Evolutionary conservation across 2,329 filamentous ascomycete species (phyloP).

Genomic region (Botrytis squamosa): DNA sequence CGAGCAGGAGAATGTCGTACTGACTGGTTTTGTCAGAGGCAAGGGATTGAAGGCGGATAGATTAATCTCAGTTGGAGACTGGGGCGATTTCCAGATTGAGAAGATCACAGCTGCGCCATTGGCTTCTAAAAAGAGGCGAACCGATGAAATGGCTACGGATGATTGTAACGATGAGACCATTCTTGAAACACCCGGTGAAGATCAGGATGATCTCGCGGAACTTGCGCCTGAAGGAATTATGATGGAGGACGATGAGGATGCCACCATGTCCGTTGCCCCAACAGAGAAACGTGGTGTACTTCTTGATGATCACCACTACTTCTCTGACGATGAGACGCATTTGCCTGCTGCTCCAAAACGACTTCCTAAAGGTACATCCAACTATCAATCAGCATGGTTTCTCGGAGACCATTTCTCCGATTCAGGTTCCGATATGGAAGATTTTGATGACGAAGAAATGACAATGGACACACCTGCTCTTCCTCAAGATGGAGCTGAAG

Average conservation of each 20-base stretch:
- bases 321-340: conserved; percentile 79
- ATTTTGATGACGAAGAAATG: conserved; percentile 62
- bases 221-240: conserved; percentile 82
- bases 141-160: conserved; percentile 68
- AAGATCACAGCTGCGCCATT: conserved; percentile 80
- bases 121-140: conserved; percentile 58
- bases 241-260: conserved; percentile 66
- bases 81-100: conserved; percentile 89
- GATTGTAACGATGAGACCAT: conserved; percentile 53
- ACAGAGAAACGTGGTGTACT: conserved; percentile 79
- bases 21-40: conserved; percentile 85
- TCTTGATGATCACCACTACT: conserved; percentile 96
- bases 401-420: conserved; percentile 71
- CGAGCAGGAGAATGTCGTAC: conserved; percentile 61
- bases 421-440: conserved; percentile 80
- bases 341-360: conserved; percentile 64
- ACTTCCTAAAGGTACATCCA: conserved; percentile 86
- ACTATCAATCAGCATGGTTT: conserved; percentile 94
- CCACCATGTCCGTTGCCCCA: conserved; percentile 48
- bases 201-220: conserved; percentile 78
- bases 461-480: conserved; percentile 53
- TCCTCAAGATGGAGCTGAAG: conserved; percentile 82
- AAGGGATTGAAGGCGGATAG: conserved; percentile 86
- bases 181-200: conserved; percentile 70
- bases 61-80: conserved; percentile 86